Base-by-base conservation (phyloP, 345 rosid genomes). In the Ceriops decandra region DNA sequence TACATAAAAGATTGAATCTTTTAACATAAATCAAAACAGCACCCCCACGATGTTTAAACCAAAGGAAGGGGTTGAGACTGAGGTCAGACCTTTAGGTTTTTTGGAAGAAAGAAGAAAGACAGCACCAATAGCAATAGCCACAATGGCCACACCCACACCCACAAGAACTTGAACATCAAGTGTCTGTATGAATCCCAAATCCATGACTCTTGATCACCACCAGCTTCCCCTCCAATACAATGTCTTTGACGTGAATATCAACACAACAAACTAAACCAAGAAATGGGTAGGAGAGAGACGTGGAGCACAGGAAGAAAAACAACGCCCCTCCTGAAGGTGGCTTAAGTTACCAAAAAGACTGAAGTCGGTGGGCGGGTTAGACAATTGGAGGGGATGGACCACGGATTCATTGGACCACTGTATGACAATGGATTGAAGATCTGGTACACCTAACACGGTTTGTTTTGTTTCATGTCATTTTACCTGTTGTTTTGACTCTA, bases 121-220 rank as follows among this genome's bases (percentile, higher is more conserved):
- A 69, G 86, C 91, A 52, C 87, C 95, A 11, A 83, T 67, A 58
- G 36, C 80, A 71, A 77, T 67, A 66, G 96, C 96, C 66, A 88
- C 60, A 67, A 91, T 57, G 71, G 98, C 98, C 5, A 89, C 97
- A 52, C 77, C 91, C 47, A 84, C 84, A 49, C 88, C 98, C 57
- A 76, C 76, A 36, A 91, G 86, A 76, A 91, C 77, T 84, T 93
- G 90, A 69, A 72, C 80, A 68, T 93, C 93, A 61, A 83, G 58
- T 51, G 91, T 80, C 32, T 85, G 85, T 81, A 93, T 70, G 75
- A 79, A 79, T 21, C 76, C 90, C 81, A 89, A 68, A 76, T 86
- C 91, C 96, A 87, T 82, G 57, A 57, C 65, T 33, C 36, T 53
- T 17, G 3, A 63, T 26, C 24, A 38, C 49, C 49, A 13, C 15